Base-by-base conservation (phyloP, 306 rosid genomes). In the Vicia faba region DNA sequence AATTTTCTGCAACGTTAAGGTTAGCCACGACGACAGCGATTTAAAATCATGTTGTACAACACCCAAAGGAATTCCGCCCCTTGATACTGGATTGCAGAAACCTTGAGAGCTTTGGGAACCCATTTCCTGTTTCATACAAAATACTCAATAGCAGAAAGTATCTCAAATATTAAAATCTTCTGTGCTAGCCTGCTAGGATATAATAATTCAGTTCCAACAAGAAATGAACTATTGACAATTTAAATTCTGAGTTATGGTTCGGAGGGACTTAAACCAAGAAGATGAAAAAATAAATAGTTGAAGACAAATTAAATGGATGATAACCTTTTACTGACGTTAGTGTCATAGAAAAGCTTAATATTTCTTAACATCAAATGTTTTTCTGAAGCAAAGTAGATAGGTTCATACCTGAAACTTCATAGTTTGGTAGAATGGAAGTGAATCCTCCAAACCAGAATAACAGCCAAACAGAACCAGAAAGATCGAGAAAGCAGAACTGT, bases 401-500 rank as follows among this genome's bases (percentile, higher is more conserved):
- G 36, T 62, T 20, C 16, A 10, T 41, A 41, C 68, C 68, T 69
- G n/a, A 33, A 58, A 26, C 19, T 6, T 66, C 10, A 3, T 12
- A 1, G 19, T 15, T 65, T 50, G 11, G 16, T 41, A 48, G 33
- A 66, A 49, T 8, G 8, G 35, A 25, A 15, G 35, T 48, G 26
- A 13, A n/a, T 13, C 40, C 62, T 11, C 46, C 71, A 49, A 18
- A 66, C 11, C 44, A 66, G 7, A 7, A 46, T 4, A 6, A 10
- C 61, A 33, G 23, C 45, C 15, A 35, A 39, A 49, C 35, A 55
- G 19, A 66, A 31, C 71, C 71, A 66, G 8, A 49, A 66, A 15
- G 55, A 61, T 5, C 33, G 18, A 3, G 48, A 7, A 13, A 13
- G 35, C 50, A 35, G 39, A 51, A 25, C 39, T 6, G 13, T 38